A percentile compares a stretch with the other conserved stretches of the same genome.
phyloP scores from a whole-genome alignment of 306 rosid species.

The Luffa acutangula region DNA sequence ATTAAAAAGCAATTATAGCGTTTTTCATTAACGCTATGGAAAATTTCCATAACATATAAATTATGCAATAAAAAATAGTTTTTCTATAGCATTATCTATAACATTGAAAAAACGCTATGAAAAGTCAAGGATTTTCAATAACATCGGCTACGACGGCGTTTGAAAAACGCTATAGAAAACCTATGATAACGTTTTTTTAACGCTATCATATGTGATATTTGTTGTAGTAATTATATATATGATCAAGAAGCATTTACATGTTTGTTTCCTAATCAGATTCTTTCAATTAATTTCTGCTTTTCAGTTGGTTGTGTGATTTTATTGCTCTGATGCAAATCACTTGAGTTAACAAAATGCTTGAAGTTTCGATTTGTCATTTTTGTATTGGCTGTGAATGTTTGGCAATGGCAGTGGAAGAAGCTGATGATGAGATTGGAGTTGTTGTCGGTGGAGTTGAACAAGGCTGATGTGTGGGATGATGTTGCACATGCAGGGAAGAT shows the following conservation, averaged over 20 bases:
- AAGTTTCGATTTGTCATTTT: background rate
- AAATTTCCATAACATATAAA: no score
- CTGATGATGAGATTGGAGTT: slow-evolving; percentile 56
- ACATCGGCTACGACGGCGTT: no score
- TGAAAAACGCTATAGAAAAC: no score
- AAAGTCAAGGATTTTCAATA: no score
- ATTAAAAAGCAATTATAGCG: no score
- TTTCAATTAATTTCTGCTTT: background rate
- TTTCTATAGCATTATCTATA: no score
- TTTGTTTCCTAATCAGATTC: background rate
- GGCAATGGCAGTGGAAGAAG: slow-evolving; percentile 69
- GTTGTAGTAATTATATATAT: slow-evolving; percentile 4
- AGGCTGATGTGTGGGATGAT: slow-evolving; percentile 74
- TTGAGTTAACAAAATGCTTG: background rate
- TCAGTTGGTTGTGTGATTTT: background rate
- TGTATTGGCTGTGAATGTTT: background rate
- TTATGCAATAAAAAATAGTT: no score
- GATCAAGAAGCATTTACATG: slow-evolving; percentile 82
- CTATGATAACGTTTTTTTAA: no score
- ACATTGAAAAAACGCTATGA: no score
- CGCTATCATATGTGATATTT: no score
- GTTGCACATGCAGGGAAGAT: slow-evolving; percentile 59
- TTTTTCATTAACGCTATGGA: no score
- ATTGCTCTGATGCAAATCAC: background rate
- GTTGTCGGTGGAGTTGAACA: slow-evolving; percentile 49